Conservation (phyloP, 805 yeast species). For the Metahyphopichia silvanorum region DNA sequence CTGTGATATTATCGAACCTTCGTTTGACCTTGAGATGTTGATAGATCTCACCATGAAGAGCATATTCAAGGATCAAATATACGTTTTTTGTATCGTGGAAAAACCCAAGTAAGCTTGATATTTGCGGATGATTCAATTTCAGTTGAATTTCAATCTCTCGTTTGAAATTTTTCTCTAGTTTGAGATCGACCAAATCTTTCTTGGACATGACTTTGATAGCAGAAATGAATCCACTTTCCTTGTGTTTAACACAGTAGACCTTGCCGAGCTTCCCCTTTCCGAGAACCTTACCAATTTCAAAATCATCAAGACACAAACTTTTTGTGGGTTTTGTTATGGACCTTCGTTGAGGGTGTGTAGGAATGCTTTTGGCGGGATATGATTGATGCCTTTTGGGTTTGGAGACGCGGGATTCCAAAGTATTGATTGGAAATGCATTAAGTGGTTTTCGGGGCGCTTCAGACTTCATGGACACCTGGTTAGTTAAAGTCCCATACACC, state of each 20-base stretch:
- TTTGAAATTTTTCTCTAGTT: conserved; percentile 80
- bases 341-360: neutral
- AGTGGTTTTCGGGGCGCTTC: conserved; percentile 13
- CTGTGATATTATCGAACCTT: conserved; percentile 67
- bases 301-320: conserved; percentile 49
- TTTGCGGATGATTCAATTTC: conserved; percentile 70
- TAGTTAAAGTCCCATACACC: too few species aligned
- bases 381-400: conserved; percentile 1
- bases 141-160: conserved; percentile 92
- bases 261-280: conserved; percentile 95
- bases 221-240: conserved; percentile 70
- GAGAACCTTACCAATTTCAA: conserved; percentile 80
- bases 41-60: conserved; percentile 84
- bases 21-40: conserved; percentile 62
- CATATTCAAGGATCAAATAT: conserved; percentile 80
- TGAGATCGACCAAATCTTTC: conserved; percentile 67
- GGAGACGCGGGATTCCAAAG: conserved; percentile 6
- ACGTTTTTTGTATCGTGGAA: conserved; percentile 80
- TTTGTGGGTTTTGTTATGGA: neutral
- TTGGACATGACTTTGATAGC: conserved; percentile 93
- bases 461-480: too few species aligned
- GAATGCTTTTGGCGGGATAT: neutral
- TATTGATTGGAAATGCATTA: conserved; percentile 11
- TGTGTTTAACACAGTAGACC: conserved; percentile 85
- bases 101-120: conserved; percentile 79